A percentile compares a stretch with the other conserved stretches of the same genome.
These are phyloP conservation scores for Pseudopyricularia cyperi DNA, from an alignment of 2,329 filamentous ascomycete species.

Conservation along the genomic window DNA sequence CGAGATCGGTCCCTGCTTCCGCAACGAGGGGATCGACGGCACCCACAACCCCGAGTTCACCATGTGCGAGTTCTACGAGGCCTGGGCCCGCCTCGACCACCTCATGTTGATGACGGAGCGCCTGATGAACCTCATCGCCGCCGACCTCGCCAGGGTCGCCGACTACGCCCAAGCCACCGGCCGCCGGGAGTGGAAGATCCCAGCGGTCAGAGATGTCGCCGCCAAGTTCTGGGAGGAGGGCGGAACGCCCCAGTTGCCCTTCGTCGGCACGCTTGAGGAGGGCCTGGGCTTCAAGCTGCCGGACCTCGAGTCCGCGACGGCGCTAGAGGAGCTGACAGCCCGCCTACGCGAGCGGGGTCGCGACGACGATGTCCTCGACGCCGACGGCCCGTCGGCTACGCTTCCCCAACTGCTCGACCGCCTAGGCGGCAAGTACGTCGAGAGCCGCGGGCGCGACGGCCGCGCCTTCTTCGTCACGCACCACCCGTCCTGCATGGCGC, in stretches of 20 bases:
- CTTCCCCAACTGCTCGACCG: slow-evolving; percentile 65
- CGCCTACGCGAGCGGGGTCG: slow-evolving; percentile 10
- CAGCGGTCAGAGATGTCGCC: not conserved
- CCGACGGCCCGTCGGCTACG: slow-evolving; percentile 36
- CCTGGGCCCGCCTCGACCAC: slow-evolving; percentile 64
- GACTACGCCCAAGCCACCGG: slow-evolving; percentile 10
- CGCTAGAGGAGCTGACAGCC: slow-evolving; percentile 42
- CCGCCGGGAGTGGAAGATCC: not conserved
- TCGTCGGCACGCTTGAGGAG: slow-evolving; percentile 66
- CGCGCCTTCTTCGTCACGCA: slow-evolving; percentile 70
- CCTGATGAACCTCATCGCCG: slow-evolving; percentile 48
- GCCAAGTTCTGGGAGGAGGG: slow-evolving; percentile 2
- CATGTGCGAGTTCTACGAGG: slow-evolving; percentile 92
- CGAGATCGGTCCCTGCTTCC: slow-evolving; percentile 84
- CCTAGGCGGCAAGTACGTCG: slow-evolving; percentile 63
- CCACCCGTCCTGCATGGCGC: slow-evolving; percentile 83
- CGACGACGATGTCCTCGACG: not conserved
- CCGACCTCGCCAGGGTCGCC: slow-evolving; percentile 30
- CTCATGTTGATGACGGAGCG: slow-evolving; percentile 66
- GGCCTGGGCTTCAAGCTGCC: slow-evolving; percentile 54
- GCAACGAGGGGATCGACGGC: slow-evolving; percentile 82
- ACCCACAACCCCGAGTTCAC: slow-evolving; percentile 97
- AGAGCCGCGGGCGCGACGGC: slow-evolving; percentile 51
- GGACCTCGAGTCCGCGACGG: slow-evolving; percentile 40
- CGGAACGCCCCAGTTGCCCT: slow-evolving; percentile 60